Evolutionary conservation across 169 alveolate species (phyloP).

Genomic region (Babesia ovis): DNA sequence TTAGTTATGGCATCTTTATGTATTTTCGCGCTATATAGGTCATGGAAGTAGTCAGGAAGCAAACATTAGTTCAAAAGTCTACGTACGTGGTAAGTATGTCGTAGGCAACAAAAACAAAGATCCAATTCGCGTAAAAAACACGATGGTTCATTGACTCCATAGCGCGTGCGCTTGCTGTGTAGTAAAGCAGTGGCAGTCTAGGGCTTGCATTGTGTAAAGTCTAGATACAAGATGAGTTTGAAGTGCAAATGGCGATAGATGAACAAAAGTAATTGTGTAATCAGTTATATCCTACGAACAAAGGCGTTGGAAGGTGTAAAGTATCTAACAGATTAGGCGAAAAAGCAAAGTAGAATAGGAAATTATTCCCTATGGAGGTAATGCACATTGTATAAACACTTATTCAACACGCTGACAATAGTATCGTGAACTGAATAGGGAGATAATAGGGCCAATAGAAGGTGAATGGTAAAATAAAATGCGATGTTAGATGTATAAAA

Average conservation of each 20-base stretch:
- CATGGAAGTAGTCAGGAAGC: constrained; percentile 24
- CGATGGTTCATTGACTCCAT: constrained; percentile 77
- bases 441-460: no score
- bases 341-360: no score
- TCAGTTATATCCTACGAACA: no score
- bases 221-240: no score
- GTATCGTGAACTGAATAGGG: no score
- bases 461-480: not conserved
- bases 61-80: constrained; percentile 42
- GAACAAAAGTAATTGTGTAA: no score
- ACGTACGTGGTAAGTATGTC: constrained; percentile 68
- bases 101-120: constrained; percentile 68
- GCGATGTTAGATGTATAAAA: not conserved
- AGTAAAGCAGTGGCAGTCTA: constrained; percentile 57
- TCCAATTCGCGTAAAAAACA: constrained; percentile 74
- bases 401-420: no score
- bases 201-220: constrained; percentile 62
- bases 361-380: no score
- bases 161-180: constrained; percentile 72
- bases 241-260: no score
- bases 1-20: constrained; percentile 49
- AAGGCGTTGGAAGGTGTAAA: no score
- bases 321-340: no score
- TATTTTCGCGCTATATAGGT: constrained; percentile 46
- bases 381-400: no score